Conservation (phyloP, 2,329 filamentous ascomycete species). For the Cordyceps militaris region DNA sequence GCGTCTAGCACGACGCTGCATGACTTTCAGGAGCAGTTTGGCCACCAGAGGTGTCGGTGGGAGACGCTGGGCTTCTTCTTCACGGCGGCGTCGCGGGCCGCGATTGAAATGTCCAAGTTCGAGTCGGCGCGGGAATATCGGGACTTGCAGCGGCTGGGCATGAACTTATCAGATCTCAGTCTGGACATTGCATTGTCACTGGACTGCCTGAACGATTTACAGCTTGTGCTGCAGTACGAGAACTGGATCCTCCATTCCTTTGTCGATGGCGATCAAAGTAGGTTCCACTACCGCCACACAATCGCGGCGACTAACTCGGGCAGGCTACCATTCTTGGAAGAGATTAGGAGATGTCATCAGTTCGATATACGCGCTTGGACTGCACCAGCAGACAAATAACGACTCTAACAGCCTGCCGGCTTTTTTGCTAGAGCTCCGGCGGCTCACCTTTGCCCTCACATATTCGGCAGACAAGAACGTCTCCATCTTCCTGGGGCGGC, state of each 20-base stretch:
- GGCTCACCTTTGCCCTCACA: conserved; percentile 32
- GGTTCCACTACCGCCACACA: conserved; percentile 10
- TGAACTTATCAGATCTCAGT: conserved; percentile 18
- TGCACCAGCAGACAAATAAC: conserved; percentile 31
- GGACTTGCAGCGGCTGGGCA: conserved; percentile 15
- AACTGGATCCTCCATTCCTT: conserved; percentile 39
- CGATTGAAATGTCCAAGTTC: conserved; percentile 16
- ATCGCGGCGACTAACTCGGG: not conserved
- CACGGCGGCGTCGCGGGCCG: conserved; percentile 19
- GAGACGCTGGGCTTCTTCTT: conserved; percentile 22
- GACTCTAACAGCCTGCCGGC: conserved; percentile 22
- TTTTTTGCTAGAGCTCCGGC: conserved; percentile 35
- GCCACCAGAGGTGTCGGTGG: conserved; percentile 17
- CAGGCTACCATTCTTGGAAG: conserved; percentile 41
- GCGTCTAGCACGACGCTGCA: conserved; percentile 5
- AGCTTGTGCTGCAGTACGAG: conserved; percentile 38
- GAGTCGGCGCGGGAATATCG: conserved; percentile 15
- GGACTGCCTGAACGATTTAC: conserved; percentile 35
- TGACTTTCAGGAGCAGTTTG: conserved; percentile 15
- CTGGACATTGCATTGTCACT: conserved; percentile 21
- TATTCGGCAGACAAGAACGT: conserved; percentile 41
- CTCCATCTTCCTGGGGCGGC: conserved; percentile 42
- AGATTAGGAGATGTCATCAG: conserved; percentile 38
- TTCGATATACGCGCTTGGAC: conserved; percentile 39
- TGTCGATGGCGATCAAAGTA: conserved; percentile 38